A percentile compares a stretch with the other conserved stretches of the same genome.
Evolutionary conservation across 345 rosid species (phyloP).

Genomic region (Eucalyptus camaldulensis): DNA sequence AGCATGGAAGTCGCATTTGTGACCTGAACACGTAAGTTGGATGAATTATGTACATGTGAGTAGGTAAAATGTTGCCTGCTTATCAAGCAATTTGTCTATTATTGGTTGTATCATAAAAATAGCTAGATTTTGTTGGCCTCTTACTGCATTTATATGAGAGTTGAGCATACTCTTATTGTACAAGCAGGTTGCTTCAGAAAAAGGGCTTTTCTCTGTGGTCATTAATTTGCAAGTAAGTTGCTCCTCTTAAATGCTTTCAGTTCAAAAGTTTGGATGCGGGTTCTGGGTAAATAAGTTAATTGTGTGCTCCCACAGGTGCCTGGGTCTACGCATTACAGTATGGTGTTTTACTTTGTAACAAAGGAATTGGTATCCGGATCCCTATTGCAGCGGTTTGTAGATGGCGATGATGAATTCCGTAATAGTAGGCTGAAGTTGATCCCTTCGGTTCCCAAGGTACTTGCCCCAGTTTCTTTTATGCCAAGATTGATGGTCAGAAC

Average conservation of each 20-base stretch:
- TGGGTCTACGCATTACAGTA: slow-evolving; percentile 93
- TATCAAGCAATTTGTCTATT: neutral
- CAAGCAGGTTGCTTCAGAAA: slow-evolving; percentile 60
- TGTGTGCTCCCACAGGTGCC: slow-evolving; percentile 48
- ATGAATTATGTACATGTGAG: neutral
- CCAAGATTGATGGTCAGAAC: neutral
- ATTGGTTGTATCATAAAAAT: neutral
- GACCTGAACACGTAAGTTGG: neutral
- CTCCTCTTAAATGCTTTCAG: neutral
- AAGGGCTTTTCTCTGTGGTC: slow-evolving; percentile 61
- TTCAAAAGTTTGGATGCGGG: neutral
- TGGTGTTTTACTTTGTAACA: slow-evolving; percentile 93
- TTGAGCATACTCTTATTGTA: neutral
- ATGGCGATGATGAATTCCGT: slow-evolving; percentile 98
- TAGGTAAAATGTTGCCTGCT: neutral
- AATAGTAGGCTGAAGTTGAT: slow-evolving; percentile 96
- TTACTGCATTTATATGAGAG: neutral
- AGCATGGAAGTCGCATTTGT: neutral
- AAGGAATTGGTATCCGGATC: slow-evolving; percentile 65
- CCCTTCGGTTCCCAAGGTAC: slow-evolving; percentile 93
- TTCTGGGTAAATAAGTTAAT: neutral
- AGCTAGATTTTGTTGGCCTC: neutral
- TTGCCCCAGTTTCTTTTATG: neutral
- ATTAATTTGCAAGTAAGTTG: slow-evolving; percentile 71
- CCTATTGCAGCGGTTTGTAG: slow-evolving; percentile 89